Conservation (phyloP, 2,329 filamentous ascomycete species). For the Cercospora beticola region DNA sequence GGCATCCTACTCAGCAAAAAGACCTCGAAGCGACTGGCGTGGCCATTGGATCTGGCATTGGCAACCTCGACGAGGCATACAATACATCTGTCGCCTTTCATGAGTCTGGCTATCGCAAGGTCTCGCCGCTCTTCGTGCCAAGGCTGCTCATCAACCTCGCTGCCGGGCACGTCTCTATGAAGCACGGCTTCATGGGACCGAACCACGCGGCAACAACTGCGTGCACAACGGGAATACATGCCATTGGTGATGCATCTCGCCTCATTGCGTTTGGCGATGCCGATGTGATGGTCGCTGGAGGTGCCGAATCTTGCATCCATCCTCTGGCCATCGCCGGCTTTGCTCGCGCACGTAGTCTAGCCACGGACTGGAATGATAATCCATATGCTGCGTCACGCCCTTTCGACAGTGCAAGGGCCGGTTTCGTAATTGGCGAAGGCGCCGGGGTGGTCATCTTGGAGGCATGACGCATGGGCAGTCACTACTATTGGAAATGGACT, state of each 20-base stretch:
- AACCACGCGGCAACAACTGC: constrained; percentile 93
- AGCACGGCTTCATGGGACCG: constrained; percentile 81
- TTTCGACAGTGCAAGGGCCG: constrained; percentile 75
- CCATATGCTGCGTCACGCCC: constrained; percentile 75
- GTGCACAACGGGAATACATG: constrained; percentile 93
- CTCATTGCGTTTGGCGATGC: constrained; percentile 91
- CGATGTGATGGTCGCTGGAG: constrained; percentile 93
- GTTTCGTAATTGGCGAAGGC: constrained; percentile 92
- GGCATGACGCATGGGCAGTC: constrained; percentile 39
- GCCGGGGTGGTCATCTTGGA: constrained; percentile 86
- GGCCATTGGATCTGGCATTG: constrained; percentile 92
- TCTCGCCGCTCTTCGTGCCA: constrained; percentile 91
- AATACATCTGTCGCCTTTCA: constrained; percentile 75
- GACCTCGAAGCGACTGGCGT: constrained; percentile 80
- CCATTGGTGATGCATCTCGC: constrained; percentile 88
- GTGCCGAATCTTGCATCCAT: constrained; percentile 92
- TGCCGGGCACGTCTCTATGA: constrained; percentile 92
- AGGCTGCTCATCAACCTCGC: constrained; percentile 92
- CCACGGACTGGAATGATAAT: constrained; percentile 73
- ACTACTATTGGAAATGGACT: constrained; percentile 5
- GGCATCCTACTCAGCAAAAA: constrained; percentile 61
- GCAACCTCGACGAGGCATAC: constrained; percentile 89
- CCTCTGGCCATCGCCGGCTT: constrained; percentile 92
- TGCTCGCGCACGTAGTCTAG: constrained; percentile 79
- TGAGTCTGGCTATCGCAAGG: constrained; percentile 79